Base-by-base conservation (phyloP, 2,329 filamentous ascomycete species). In the Fusarium torreyae region DNA sequence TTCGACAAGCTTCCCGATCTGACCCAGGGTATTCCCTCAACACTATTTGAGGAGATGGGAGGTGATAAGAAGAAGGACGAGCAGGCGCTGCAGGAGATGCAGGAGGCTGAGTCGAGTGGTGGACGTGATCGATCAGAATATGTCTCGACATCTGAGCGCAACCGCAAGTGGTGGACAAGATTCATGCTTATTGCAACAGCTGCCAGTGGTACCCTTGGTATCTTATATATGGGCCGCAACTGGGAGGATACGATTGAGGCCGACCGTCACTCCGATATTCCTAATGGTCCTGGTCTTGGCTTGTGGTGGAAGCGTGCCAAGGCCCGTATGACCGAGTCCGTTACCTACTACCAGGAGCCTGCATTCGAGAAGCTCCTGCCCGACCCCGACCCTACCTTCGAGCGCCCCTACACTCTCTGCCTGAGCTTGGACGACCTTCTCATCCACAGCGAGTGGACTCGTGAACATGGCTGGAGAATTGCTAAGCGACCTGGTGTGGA, bases 401-500 rank as follows among this genome's bases (percentile, higher is more conserved):
- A 92, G 73, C 92, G 93, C 48, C 95, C 95, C 11, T 97, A 97
- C 81, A 98, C 96, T 1, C 86, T 99, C 31, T 95, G 97, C 31
- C 85, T 99, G 73, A 96, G 93, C 78, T 83, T 99, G 75, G 96
- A 99, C 79, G 95, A 99, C 79, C 87, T 99, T 74, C 87, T 99
- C 55, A 89, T 99, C 31, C 95, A 98, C 82, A 97, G 93, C 77
- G 94, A 97, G 78, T 99, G 96, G 96, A 89, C 90, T 24, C 89
- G 95, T 59, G 93, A 98, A 78, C 92, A 98, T 77, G 96, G 96
- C 62, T 99, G 96, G 94, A 90, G 95, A 72, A 87, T 97, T 66
- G 96, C 96, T 28, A 99, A 99, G 84, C 89, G 96, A 50, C 96
- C 96, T 36, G 96, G 96, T 45, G 88, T 97, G 66, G 96, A 99